A percentile compares a stretch with the other conserved stretches of the same genome.
Conservation (phyloP, 176 grass and related monocot species). For the Zizania latifolia region DNA sequence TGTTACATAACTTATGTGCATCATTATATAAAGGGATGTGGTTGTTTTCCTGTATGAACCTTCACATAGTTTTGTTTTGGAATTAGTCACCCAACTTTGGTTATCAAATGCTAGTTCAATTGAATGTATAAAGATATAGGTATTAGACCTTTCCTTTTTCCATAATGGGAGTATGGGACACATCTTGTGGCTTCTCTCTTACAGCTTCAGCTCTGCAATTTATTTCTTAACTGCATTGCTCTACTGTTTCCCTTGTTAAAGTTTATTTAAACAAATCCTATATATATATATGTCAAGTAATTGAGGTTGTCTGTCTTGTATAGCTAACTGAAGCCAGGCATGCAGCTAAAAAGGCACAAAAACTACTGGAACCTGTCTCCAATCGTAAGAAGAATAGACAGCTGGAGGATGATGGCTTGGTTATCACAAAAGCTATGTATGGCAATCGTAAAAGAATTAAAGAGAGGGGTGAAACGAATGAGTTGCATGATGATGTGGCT, state of each 20-base stretch:
- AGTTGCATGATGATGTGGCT: slow-evolving; percentile 56
- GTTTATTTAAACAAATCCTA: neutral
- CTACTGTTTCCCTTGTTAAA: slow-evolving; percentile 1
- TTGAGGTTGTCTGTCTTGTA: slow-evolving; percentile 21
- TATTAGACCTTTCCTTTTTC: slow-evolving; percentile 1
- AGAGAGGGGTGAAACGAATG: slow-evolving; percentile 40
- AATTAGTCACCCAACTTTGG: neutral
- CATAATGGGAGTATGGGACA: neutral
- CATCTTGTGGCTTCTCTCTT: neutral
- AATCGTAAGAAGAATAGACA: slow-evolving; percentile 85
- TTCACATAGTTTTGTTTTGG: slow-evolving; percentile 23
- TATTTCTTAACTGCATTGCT: slow-evolving; percentile 2
- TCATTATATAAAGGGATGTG: neutral
- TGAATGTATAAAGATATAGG: neutral
- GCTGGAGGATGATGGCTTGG: slow-evolving; percentile 66
- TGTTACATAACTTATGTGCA: slow-evolving; percentile 7
- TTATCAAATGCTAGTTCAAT: slow-evolving; percentile 16
- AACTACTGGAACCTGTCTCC: slow-evolving; percentile 76
- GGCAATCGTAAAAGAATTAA: slow-evolving; percentile 45
- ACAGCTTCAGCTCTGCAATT: neutral
- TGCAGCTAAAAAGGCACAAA: slow-evolving; percentile 74
- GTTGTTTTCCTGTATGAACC: slow-evolving; percentile 13
- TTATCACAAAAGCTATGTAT: slow-evolving; percentile 84
- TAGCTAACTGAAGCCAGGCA: slow-evolving; percentile 78
- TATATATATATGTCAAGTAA: neutral